A percentile compares a stretch with the other conserved stretches of the same genome.
These are phyloP conservation scores for Pythium vanterpoolii DNA, from an alignment of 352 stramenopile genomes.

Conservation along the genomic window DNA sequence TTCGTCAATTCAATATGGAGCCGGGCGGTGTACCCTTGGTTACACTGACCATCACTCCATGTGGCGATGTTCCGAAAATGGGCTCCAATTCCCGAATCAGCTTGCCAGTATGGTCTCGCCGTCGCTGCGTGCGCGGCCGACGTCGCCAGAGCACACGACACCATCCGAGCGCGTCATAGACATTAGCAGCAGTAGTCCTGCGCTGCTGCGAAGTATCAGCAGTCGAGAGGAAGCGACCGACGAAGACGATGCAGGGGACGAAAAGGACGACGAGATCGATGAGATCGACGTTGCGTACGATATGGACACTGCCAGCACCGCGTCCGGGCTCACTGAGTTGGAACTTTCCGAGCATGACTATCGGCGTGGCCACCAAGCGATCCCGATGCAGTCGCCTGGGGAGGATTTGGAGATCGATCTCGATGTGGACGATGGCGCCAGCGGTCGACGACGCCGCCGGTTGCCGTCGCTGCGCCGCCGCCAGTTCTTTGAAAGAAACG, in stretches of 20 bases:
- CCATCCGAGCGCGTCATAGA: conserved; percentile 20
- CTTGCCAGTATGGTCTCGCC: conserved; percentile 9
- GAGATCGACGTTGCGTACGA: too few species aligned
- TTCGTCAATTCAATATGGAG: background rate
- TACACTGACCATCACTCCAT: conserved; percentile 1
- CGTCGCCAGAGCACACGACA: conserved; percentile 3
- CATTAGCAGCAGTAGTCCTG: conserved; percentile 19
- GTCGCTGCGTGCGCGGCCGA: background rate
- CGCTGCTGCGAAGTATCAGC: conserved; percentile 7
- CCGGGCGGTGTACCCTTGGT: background rate
- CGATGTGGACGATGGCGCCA: conserved; percentile 19
- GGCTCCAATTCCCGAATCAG: background rate
- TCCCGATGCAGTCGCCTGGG: conserved; percentile 70
- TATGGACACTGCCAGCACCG: conserved; percentile 3
- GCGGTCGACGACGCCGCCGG: conserved; percentile 19
- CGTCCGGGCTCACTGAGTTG: conserved; percentile 19
- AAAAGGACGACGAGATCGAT: conserved; percentile 13
- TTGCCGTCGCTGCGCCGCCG: conserved; percentile 35
- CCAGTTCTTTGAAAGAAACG: conserved; percentile 54
- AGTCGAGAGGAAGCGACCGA: conserved; percentile 4
- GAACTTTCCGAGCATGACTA: conserved; percentile 48
- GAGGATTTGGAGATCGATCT: conserved; percentile 39
- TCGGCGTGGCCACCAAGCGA: conserved; percentile 40
- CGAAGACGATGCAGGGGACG: conserved; percentile 15
- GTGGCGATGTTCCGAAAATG: background rate